Percentiles rank a stretch among this genome's conserved stretches.
Evolutionary conservation across 1,284 basidiomycete species (phyloP).

Genomic region (Apiotrichum siamense): DNA sequence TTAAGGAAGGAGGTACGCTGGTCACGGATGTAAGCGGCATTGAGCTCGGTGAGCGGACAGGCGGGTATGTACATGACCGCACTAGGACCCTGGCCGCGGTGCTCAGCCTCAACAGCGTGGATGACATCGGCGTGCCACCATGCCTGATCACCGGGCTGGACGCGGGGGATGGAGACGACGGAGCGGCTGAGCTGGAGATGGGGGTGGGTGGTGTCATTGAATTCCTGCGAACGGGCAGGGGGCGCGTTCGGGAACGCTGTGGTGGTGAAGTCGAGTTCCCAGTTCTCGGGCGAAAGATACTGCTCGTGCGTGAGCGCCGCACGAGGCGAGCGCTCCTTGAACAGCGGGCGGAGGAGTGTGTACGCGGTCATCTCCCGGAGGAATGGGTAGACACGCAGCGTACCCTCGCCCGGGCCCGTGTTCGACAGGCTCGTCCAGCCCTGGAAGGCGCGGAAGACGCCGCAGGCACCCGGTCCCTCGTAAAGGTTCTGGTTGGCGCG

Average conservation of each 20-base stretch:
- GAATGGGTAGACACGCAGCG: constrained; percentile 69
- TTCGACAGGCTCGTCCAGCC: constrained; percentile 58
- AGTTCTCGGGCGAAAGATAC: constrained; percentile 55
- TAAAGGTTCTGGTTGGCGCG: constrained; percentile 41
- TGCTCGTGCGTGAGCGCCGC: constrained; percentile 19
- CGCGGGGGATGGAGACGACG: constrained; percentile 68
- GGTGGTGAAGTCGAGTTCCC: constrained; percentile 59
- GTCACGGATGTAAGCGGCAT: constrained; percentile 59
- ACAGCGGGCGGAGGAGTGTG: constrained; percentile 68
- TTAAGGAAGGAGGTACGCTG: constrained; percentile 56
- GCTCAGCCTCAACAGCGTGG: constrained; percentile 63
- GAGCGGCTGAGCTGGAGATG: constrained; percentile 60
- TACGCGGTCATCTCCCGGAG: constrained; percentile 69
- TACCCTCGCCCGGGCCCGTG: constrained; percentile 64
- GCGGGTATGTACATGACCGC: constrained; percentile 75
- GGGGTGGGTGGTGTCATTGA: constrained; percentile 61
- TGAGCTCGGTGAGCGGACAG: constrained; percentile 61
- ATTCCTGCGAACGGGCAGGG: constrained; percentile 60
- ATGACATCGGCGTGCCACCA: constrained; percentile 76
- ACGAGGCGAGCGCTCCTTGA: constrained; percentile 46
- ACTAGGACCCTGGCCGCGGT: constrained; percentile 59
- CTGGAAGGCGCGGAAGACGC: constrained; percentile 71
- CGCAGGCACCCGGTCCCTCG: constrained; percentile 51
- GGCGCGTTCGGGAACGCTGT: constrained; percentile 59
- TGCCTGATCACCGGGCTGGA: constrained; percentile 69